phyloP scores from a whole-genome alignment of 768 basidiomycete species.

The Suillus bovinus region DNA sequence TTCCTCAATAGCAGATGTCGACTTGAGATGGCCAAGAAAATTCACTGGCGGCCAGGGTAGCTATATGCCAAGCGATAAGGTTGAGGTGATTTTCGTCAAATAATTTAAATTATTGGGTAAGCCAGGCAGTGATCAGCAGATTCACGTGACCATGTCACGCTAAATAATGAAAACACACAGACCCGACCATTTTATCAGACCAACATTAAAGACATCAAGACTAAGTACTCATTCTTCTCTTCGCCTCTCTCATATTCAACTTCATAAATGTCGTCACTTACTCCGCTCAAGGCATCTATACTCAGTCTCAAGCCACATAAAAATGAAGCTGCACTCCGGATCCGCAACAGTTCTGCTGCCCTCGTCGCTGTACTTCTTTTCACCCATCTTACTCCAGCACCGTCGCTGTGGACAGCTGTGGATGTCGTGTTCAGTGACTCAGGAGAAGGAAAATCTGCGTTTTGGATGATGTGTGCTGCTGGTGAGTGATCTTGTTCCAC shows the following conservation, averaged over 20 bases:
- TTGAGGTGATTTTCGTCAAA: no score
- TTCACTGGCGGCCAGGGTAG: no score
- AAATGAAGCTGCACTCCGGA: slow-evolving; percentile 38
- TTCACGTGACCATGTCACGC: no score
- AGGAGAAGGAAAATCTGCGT: slow-evolving; percentile 5
- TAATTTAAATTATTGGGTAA: no score
- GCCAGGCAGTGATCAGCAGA: no score
- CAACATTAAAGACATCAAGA: neutral
- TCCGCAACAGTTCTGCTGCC: slow-evolving; percentile 39
- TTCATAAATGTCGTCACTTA: slow-evolving; percentile 2
- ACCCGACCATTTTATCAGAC: neutral
- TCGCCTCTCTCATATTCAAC: neutral
- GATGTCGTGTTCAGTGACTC: slow-evolving; percentile 27
- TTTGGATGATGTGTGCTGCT: slow-evolving; percentile 29
- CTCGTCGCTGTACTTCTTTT: slow-evolving; percentile 34
- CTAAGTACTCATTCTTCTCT: neutral
- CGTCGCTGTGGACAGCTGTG: slow-evolving; percentile 37
- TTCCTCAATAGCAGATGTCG: no score
- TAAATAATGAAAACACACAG: no score
- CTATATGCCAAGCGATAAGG: no score
- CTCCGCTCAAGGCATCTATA: slow-evolving; percentile 3
- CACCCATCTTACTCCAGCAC: slow-evolving; percentile 39
- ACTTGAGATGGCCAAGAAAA: no score
- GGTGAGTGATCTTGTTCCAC: slow-evolving; percentile 24
- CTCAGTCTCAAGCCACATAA: slow-evolving; percentile 32